Conservation (phyloP, 73 alveolate genomes). For the Paramecium pentaurelia region DNA sequence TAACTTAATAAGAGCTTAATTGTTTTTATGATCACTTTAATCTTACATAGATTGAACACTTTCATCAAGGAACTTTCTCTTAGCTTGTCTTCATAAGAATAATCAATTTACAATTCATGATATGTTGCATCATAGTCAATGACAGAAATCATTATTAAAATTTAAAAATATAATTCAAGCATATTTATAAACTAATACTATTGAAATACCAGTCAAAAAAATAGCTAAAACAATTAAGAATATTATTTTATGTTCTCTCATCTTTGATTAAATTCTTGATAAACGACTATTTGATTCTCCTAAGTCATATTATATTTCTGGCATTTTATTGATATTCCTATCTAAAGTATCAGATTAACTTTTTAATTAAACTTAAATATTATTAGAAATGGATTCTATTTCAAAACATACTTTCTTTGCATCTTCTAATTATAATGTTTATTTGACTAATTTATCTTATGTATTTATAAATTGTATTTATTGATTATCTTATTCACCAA, state of each 20-base stretch:
- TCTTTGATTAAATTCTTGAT: neutral
- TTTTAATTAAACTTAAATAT: neutral
- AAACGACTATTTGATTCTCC: neutral
- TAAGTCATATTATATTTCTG: neutral
- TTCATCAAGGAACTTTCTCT: neutral
- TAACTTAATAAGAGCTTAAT: neutral
- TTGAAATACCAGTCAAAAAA: neutral
- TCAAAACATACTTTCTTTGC: neutral
- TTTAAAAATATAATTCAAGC: neutral
- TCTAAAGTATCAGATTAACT: neutral
- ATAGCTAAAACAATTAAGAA: neutral
- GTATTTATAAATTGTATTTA: neutral
- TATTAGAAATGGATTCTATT: neutral
- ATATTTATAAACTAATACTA: neutral
- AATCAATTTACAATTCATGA: neutral
- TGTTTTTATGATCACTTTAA: neutral
- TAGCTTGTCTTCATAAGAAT: neutral
- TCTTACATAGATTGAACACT: neutral
- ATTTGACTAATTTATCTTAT: neutral
- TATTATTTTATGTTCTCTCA: neutral
- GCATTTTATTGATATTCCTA: neutral
- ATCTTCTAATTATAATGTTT: neutral
- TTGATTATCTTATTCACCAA: neutral
- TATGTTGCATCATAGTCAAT: neutral
- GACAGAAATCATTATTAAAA: neutral